Base-by-base conservation (phyloP, 2,329 filamentous ascomycete genomes). In the Sporothrix brasiliensis region DNA sequence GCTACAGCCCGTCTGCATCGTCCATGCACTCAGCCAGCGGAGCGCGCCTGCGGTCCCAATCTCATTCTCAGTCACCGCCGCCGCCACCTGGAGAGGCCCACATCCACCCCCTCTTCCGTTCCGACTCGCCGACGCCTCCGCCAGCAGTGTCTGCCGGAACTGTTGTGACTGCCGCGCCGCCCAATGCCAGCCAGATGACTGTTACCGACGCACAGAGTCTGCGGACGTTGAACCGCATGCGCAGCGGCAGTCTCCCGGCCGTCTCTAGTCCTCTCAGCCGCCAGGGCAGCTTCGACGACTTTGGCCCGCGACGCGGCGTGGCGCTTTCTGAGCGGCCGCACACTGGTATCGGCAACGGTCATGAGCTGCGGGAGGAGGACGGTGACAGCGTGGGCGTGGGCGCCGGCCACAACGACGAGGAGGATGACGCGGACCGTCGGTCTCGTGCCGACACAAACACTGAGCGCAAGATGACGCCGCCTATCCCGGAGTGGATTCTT, bases 71-170 rank as follows among this genome's bases (percentile, higher is more conserved):
- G 14, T 52, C 76, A 16, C 60, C 76, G 10, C 60, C 76, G 14
- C 60, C 76, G n/a, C 50, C 76, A 7, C 41, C 76, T 66, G 84
- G 84, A 75, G 90, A 93, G 77, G 83, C 88, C 3, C 88, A 93
- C 76, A 93, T 93, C 60, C 91, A 94, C 77, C 91, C 91, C 10
- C 84, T 94, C 3, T 93, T 94, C 81, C 85, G 91, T 71, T 89
- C 89, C 6, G 90, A 92, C 76, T 91, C 88, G 53, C 89, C 89
- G 0, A 85, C 83, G 1, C 90, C 90, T 9, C 88, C 90, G 1
- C 87, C 91, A 0, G 80, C 87, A 6, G 84, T 86, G 14, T 72
- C 66, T 1, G 91, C 89, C 0, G 89, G 90, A 0, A 94, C 91
- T 0, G 84, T 89, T 19, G 89, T 94, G 65, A 82, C 88, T 13